These are phyloP conservation scores for Colletotrichum somersetense DNA, from an alignment of 2,329 filamentous ascomycete species.

Conservation along the genomic window DNA sequence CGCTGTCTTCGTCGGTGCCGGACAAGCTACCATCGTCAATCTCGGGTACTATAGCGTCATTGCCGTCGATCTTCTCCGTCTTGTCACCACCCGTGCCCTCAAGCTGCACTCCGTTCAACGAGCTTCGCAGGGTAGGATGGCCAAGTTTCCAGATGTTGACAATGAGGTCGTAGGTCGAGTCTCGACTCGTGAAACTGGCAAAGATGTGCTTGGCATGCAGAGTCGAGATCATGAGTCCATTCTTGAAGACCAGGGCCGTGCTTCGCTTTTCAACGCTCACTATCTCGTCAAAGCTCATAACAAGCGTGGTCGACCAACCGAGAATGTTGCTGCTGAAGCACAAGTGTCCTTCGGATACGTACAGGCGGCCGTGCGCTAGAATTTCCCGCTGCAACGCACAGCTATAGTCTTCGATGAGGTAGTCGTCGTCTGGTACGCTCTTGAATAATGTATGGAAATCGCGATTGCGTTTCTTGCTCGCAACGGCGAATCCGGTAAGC, in stretches of 20 bases:
- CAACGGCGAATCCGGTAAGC: conserved; percentile 94
- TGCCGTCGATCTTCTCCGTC: conserved; percentile 81
- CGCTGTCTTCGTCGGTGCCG: conserved; percentile 70
- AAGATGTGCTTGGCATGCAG: conserved; percentile 96
- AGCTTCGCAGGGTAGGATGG: conserved; percentile 91
- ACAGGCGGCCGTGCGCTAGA: conserved; percentile 90
- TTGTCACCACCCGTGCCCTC: conserved; percentile 89
- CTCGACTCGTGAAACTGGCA: conserved; percentile 92
- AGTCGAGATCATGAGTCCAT: conserved; percentile 96
- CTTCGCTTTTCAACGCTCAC: conserved; percentile 97
- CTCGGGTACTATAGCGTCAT: conserved; percentile 47
- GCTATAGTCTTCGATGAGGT: conserved; percentile 98
- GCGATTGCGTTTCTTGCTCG: conserved; percentile 93
- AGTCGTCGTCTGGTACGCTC: conserved; percentile 97
- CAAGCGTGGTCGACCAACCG: conserved; percentile 96
- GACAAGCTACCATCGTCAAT: conserved; percentile 65
- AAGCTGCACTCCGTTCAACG: conserved; percentile 86
- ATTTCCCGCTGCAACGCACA: conserved; percentile 97
- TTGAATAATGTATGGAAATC: conserved; percentile 96
- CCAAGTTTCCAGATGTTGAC: conserved; percentile 99
- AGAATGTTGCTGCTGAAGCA: conserved; percentile 99
- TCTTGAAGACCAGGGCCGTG: conserved; percentile 95
- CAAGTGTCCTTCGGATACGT: conserved; percentile 96
- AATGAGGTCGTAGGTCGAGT: conserved; percentile 96
- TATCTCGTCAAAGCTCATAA: conserved; percentile 98